Conservation (phyloP, 768 basidiomycete genomes). For the Naganishia randhawae region DNA sequence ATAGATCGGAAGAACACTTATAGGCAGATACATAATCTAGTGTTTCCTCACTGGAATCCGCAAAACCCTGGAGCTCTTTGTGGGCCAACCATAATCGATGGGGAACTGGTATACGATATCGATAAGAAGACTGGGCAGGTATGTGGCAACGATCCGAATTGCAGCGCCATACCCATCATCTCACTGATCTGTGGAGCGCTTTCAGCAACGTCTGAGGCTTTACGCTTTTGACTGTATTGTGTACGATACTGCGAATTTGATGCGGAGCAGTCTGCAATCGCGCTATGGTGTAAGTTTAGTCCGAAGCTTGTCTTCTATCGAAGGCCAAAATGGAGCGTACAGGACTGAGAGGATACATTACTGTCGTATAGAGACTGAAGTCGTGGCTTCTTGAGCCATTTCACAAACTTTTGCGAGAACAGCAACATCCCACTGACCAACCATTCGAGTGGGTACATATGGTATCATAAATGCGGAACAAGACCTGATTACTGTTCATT, state of each 20-base stretch:
- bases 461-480: background rate
- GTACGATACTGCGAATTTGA: slow-evolving; percentile 77
- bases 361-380: slow-evolving; percentile 61
- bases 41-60: slow-evolving; percentile 83
- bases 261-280: slow-evolving; percentile 74
- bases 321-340: background rate
- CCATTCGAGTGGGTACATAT: slow-evolving; percentile 73
- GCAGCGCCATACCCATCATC: slow-evolving; percentile 7
- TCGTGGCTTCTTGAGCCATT: slow-evolving; percentile 81
- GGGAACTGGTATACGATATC: slow-evolving; percentile 86
- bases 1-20: slow-evolving; percentile 92
- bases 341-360: background rate
- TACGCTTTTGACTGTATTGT: slow-evolving; percentile 92
- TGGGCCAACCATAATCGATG: slow-evolving; percentile 79
- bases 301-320: slow-evolving; percentile 55
- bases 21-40: slow-evolving; percentile 68
- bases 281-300: slow-evolving; percentile 77
- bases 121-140: slow-evolving; percentile 72
- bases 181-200: slow-evolving; percentile 2
- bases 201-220: slow-evolving; percentile 72
- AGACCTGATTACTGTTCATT: background rate
- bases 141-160: slow-evolving; percentile 45
- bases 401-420: slow-evolving; percentile 59
- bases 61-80: slow-evolving; percentile 59
- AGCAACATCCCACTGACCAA: slow-evolving; percentile 54